Evolutionary conservation across 2,329 filamentous ascomycete genomes (phyloP).

Genomic region (Colletotrichum chrysophilum): DNA sequence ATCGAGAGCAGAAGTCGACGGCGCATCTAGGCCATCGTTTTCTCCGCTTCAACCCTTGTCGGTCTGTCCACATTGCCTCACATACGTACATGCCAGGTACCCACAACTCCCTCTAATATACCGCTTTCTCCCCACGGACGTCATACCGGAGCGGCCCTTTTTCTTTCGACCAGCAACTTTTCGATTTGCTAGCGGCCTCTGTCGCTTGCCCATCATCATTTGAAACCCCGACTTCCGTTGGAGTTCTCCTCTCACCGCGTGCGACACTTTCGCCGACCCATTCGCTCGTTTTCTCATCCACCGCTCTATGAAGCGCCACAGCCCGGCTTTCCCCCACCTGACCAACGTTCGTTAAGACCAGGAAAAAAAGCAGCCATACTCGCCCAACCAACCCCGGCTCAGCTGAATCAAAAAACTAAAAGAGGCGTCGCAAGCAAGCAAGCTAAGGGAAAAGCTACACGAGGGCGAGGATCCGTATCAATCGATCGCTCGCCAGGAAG

Average conservation of each 20-base stretch:
- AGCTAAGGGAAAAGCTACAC: not conserved
- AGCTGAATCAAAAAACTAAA: not conserved
- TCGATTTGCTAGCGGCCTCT: constrained; percentile 10
- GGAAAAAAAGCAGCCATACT: not conserved
- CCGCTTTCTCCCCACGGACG: constrained; percentile 20
- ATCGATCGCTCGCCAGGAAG: constrained; percentile 9
- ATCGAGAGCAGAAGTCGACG: not conserved
- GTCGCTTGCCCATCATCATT: constrained; percentile 11
- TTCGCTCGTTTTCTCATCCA: constrained; percentile 16
- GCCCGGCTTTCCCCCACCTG: constrained; percentile 22
- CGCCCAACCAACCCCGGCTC: not conserved
- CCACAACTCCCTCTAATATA: constrained; percentile 21
- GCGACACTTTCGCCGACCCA: constrained; percentile 7
- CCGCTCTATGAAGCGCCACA: constrained; percentile 16
- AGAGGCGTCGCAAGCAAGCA: not conserved
- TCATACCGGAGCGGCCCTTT: constrained; percentile 10
- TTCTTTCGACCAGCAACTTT: not conserved
- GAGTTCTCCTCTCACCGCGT: not conserved
- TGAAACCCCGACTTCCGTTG: not conserved
- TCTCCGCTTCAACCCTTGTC: constrained; percentile 14
- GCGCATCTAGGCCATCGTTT: constrained; percentile 12
- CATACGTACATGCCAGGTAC: constrained; percentile 14
- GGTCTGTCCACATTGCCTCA: constrained; percentile 12
- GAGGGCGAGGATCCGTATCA: constrained; percentile 2
- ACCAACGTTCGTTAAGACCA: constrained; percentile 11